Evolutionary conservation across 768 basidiomycete genomes (phyloP).

Genomic region (Lactarius deliciosus): DNA sequence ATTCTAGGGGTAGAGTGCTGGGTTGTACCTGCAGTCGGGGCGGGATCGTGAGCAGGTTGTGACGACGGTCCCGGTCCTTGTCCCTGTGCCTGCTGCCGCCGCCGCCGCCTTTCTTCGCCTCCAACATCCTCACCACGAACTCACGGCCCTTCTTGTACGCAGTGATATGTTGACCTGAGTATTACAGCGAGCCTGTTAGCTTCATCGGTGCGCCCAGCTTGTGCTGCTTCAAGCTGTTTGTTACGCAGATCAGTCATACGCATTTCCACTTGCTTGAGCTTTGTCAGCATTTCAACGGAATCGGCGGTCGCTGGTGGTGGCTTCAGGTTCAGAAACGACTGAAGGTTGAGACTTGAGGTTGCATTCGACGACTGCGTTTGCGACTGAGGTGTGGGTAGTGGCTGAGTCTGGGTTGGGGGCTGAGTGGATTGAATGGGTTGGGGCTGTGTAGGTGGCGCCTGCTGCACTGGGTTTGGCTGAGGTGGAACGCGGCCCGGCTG

Average conservation of each 20-base stretch:
- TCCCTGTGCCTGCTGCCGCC: slow-evolving; percentile 6
- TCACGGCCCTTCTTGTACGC: slow-evolving; percentile 10
- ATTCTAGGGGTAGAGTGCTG: slow-evolving; percentile 18
- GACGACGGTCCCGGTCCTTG: slow-evolving; percentile 17
- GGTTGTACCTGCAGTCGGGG: slow-evolving; percentile 1
- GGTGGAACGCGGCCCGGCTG: slow-evolving; percentile 10
- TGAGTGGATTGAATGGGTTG: slow-evolving; percentile 11
- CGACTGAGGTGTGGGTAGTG: neutral
- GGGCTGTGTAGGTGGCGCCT: slow-evolving; percentile 8
- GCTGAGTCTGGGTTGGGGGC: slow-evolving; percentile 13
- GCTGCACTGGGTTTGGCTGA: neutral
- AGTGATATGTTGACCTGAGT: neutral
- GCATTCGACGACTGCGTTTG: slow-evolving; percentile 1
- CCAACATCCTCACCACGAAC: slow-evolving; percentile 2
- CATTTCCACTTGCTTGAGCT: slow-evolving; percentile 21
- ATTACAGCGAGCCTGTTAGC: neutral
- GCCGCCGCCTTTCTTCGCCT: slow-evolving; percentile 5
- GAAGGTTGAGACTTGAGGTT: slow-evolving; percentile 3
- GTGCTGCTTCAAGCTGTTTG: neutral
- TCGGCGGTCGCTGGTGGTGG: slow-evolving; percentile 17
- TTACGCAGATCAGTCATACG: slow-evolving; percentile 10
- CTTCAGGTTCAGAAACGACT: slow-evolving; percentile 1
- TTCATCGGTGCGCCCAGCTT: slow-evolving; percentile 17
- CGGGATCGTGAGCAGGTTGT: slow-evolving; percentile 8
- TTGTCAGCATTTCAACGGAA: slow-evolving; percentile 6